Evolutionary conservation across 352 stramenopile species (phyloP).

Genomic region (Phytophthora pisi): DNA sequence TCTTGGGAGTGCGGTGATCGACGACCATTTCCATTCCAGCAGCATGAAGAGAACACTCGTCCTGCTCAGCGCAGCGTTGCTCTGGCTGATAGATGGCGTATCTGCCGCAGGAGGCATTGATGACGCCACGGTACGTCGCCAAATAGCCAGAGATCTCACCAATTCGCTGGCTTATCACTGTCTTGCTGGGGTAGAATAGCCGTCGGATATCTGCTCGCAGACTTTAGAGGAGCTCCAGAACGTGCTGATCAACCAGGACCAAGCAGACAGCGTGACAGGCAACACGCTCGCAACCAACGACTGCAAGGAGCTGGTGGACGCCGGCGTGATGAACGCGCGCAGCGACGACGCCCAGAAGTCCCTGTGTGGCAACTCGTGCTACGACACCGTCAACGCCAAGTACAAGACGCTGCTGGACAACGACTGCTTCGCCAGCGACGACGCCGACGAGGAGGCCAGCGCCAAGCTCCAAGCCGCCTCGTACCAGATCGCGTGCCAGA

Average conservation of each 20-base stretch:
- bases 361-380: constrained; percentile 74
- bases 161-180: neutral
- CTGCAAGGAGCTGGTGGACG: constrained; percentile 64
- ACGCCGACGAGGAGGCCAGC: constrained; percentile 63
- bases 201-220: constrained; percentile 43
- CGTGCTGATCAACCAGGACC: constrained; percentile 61
- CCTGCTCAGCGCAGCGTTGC: neutral
- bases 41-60: neutral
- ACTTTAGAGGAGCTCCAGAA: constrained; percentile 54
- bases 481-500: constrained; percentile 81
- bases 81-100: neutral
- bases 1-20: neutral
- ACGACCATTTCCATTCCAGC: neutral
- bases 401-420: constrained; percentile 72
- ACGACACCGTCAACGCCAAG: constrained; percentile 53
- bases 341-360: constrained; percentile 62
- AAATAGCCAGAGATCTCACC: neutral
- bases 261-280: constrained; percentile 63
- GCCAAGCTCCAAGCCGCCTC: constrained; percentile 56
- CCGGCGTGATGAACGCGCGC: constrained; percentile 60
- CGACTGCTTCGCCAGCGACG: constrained; percentile 61
- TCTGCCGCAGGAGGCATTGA: constrained; percentile 15
- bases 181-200: constrained; percentile 2
- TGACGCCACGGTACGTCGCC: constrained; percentile 11
- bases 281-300: constrained; percentile 51